Percentiles rank a stretch among this genome's conserved stretches.
phyloP scores from a whole-genome alignment of 2,329 filamentous ascomycete species.

The Mariannaea elegans region DNA sequence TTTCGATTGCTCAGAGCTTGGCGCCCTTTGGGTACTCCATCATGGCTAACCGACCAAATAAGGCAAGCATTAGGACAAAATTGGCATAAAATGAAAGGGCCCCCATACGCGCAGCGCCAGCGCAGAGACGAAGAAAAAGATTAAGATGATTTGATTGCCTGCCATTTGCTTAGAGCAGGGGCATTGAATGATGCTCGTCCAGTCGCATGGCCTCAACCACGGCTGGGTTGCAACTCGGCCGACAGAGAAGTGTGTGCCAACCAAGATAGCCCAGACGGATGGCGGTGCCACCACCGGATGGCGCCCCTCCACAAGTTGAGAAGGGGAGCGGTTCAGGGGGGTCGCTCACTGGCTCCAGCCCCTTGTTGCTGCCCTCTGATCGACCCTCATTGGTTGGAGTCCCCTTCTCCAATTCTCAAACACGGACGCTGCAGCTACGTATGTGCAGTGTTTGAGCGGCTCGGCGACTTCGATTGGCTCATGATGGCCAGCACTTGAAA shows the following conservation, averaged over 20 bases:
- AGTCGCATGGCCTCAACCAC: conserved; percentile 16
- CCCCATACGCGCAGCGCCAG: conserved; percentile 14
- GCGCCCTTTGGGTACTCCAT: conserved; percentile 2
- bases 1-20: neutral
- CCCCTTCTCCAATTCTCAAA: conserved; percentile 9
- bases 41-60: conserved; percentile 3
- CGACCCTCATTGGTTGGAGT: neutral
- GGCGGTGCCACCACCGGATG: neutral
- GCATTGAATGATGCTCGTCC: conserved; percentile 7
- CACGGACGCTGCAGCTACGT: conserved; percentile 18
- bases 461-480: conserved; percentile 13
- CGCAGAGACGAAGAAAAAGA: conserved; percentile 2
- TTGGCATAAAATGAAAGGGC: neutral
- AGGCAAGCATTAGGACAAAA: neutral
- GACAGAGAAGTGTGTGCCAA: conserved; percentile 8
- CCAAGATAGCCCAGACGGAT: conserved; percentile 11
- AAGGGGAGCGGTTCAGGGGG: neutral
- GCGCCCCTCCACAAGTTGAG: neutral
- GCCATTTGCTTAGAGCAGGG: neutral
- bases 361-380: conserved; percentile 1
- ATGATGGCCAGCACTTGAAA: conserved; percentile 13
- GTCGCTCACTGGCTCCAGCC: conserved; percentile 9
- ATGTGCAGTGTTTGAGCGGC: conserved; percentile 19
- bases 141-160: neutral
- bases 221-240: conserved; percentile 16